Evolutionary conservation across 2,329 filamentous ascomycete genomes (phyloP).

Genomic region (Plenodomus lindquistii): DNA sequence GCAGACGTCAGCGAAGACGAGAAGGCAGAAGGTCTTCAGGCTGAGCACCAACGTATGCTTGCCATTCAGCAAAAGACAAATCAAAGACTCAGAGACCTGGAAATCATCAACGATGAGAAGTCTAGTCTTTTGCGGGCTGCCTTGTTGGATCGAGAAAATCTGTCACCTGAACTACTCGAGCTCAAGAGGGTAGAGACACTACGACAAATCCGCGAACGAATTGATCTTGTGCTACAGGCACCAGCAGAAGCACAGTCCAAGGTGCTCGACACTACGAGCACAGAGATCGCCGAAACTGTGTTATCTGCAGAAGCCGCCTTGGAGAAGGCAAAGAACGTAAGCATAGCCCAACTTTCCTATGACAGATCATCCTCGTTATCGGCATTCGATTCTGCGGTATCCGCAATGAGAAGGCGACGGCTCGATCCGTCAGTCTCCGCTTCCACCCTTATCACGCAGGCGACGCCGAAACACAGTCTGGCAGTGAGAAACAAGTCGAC

Average conservation of each 20-base stretch:
- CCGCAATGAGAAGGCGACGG: constrained; percentile 19
- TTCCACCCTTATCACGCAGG: constrained; percentile 25
- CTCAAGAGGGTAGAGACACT: constrained; percentile 38
- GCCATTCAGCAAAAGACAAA: constrained; percentile 40
- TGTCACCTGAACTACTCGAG: constrained; percentile 38
- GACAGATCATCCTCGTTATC: constrained; percentile 18
- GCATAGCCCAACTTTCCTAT: constrained; percentile 30
- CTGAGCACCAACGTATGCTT: constrained; percentile 42
- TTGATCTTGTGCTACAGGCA: constrained; percentile 36
- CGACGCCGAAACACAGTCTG: constrained; percentile 11
- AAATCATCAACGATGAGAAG: constrained; percentile 43
- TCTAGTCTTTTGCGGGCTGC: constrained; percentile 38
- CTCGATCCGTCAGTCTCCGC: constrained; percentile 26
- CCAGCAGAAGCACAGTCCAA: constrained; percentile 37
- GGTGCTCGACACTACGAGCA: constrained; percentile 35
- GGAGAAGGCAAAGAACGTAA: constrained; percentile 46
- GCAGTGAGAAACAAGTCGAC: constrained; percentile 20
- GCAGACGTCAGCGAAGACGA: constrained; percentile 36
- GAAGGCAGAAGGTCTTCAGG: constrained; percentile 34
- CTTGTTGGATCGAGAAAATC: constrained; percentile 37
- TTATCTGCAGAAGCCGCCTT: constrained; percentile 38
- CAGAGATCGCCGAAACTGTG: constrained; percentile 42
- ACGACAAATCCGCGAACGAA: constrained; percentile 38
- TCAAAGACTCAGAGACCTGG: constrained; percentile 39
- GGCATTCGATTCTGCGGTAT: constrained; percentile 27